Percentiles rank a stretch among this genome's conserved stretches.
Evolutionary conservation across 116 monocot genomes (phyloP).

Genomic region (Papilionanthe hybrid): DNA sequence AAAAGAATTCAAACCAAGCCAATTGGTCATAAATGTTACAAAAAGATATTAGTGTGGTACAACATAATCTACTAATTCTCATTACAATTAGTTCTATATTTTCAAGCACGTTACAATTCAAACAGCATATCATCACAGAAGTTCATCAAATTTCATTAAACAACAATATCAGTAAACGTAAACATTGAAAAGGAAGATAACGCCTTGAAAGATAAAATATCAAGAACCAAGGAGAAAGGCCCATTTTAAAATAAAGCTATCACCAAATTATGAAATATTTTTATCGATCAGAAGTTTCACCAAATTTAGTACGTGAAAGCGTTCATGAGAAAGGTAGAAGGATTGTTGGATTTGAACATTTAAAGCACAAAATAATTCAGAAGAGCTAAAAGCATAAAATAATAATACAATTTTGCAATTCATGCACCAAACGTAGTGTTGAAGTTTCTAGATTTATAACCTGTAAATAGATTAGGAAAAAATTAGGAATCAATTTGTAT

Average conservation of each 20-base stretch:
- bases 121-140: neutral
- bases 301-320: neutral
- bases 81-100: neutral
- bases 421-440: too few species aligned
- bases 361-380: neutral
- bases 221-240: neutral
- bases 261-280: neutral
- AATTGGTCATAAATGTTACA: neutral
- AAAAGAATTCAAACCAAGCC: neutral
- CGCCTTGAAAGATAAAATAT: neutral
- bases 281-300: neutral
- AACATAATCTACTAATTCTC: neutral
- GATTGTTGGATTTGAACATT: neutral
- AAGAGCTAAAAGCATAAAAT: neutral
- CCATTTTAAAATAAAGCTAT: neutral
- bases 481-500: too few species aligned
- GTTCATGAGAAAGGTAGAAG: neutral
- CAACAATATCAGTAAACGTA: neutral
- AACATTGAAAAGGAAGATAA: neutral
- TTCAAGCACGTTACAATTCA: neutral
- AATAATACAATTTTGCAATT: too few species aligned
- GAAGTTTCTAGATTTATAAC: too few species aligned
- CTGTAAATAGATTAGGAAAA: too few species aligned
- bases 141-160: neutral
- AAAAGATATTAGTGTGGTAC: neutral